These are phyloP conservation scores for Mycena floridula DNA, from an alignment of 768 basidiomycete genomes.

Conservation along the genomic window DNA sequence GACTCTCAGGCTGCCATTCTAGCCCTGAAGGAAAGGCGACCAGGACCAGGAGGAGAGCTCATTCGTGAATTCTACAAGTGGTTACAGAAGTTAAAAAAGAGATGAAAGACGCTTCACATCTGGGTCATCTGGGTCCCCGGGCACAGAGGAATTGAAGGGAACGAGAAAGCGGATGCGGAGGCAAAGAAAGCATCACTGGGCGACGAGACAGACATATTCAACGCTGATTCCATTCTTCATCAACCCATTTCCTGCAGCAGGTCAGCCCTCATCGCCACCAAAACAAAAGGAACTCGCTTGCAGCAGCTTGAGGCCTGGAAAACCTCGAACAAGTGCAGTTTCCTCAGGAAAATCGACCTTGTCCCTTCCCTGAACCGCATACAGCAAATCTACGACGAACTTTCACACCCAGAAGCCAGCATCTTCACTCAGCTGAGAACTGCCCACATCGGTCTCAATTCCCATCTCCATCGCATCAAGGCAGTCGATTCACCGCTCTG, in stretches of 20 bases:
- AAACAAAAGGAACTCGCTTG: background rate
- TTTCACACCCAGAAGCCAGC: conserved; percentile 4
- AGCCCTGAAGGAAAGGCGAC: background rate
- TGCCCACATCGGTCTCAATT: conserved; percentile 13
- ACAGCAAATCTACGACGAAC: conserved; percentile 3
- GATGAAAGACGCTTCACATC: background rate
- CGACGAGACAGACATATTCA: background rate
- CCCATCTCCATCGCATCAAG: conserved; percentile 11
- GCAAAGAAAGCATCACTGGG: conserved; percentile 13
- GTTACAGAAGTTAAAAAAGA: background rate
- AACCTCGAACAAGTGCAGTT: background rate
- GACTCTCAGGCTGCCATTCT: conserved; percentile 12
- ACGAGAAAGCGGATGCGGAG: conserved; percentile 13
- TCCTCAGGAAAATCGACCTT: conserved; percentile 1
- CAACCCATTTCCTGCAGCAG: conserved; percentile 1
- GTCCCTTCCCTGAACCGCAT: background rate
- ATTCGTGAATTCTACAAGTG: background rate
- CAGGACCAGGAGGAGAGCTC: conserved; percentile 3
- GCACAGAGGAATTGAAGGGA: conserved; percentile 15
- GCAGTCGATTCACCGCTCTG: conserved; percentile 7
- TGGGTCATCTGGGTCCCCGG: conserved; percentile 15
- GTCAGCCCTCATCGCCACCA: conserved; percentile 1
- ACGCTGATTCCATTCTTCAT: background rate
- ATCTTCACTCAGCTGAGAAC: conserved; percentile 12
- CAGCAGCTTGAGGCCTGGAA: background rate